phyloP scores from a whole-genome alignment of 139 green algal species.

The Zygnema cylindricum region DNA sequence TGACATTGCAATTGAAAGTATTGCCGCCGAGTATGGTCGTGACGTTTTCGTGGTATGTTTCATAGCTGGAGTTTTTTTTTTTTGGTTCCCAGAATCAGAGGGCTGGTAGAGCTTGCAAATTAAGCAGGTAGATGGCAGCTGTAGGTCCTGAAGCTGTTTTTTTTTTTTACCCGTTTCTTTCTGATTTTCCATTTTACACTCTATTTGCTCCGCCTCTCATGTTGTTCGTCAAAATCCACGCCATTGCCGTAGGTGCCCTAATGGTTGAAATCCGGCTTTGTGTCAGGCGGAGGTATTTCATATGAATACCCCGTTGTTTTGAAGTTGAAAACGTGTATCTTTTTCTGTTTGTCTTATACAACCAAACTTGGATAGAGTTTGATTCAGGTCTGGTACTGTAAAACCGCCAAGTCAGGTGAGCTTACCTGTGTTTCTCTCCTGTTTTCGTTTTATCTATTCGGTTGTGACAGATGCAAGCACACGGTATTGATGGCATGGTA shows the following conservation, averaged over 20 bases:
- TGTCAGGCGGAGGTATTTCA: too few species aligned
- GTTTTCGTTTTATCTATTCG: neutral
- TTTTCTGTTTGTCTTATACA: too few species aligned
- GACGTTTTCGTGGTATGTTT: slow-evolving; percentile 52
- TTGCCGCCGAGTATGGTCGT: slow-evolving; percentile 38
- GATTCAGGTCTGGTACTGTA: too few species aligned
- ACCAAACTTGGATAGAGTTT: too few species aligned
- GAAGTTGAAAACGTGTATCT: too few species aligned
- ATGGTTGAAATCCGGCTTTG: too few species aligned
- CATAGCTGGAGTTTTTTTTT: neutral
- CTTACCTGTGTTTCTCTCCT: neutral
- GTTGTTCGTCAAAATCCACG: neutral
- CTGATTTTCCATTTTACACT: neutral
- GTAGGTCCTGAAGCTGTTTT: neutral
- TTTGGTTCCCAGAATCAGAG: neutral
- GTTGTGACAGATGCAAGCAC: slow-evolving; percentile 51
- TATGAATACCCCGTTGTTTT: too few species aligned
- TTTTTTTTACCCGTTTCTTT: neutral
- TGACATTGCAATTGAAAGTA: slow-evolving; percentile 58
- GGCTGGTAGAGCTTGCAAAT: neutral
- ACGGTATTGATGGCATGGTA: slow-evolving; percentile 52
- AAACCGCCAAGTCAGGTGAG: too few species aligned
- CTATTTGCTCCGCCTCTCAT: neutral
- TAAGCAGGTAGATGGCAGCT: neutral
- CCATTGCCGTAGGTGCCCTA: too few species aligned